These are phyloP conservation scores for Botrytis fabae DNA, from an alignment of 2,329 filamentous ascomycete species.

Conservation along the genomic window DNA sequence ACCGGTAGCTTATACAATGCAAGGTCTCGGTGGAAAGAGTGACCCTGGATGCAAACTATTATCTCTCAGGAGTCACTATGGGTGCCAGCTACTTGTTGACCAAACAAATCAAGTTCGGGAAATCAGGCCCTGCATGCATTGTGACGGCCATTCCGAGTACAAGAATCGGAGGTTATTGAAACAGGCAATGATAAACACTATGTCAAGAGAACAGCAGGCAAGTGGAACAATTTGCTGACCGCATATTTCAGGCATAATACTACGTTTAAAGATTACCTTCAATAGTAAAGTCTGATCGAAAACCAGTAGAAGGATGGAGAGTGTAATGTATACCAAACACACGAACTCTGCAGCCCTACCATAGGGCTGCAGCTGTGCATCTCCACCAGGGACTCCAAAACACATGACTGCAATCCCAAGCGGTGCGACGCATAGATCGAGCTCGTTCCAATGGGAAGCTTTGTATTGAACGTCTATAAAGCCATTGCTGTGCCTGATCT, in stretches of 20 bases:
- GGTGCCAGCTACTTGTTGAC: background rate
- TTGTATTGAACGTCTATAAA: background rate
- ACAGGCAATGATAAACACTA: background rate
- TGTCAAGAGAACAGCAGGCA: background rate
- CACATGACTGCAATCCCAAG: slow-evolving; percentile 4
- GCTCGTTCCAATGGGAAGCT: background rate
- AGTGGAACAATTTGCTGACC: background rate
- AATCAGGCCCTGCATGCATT: background rate
- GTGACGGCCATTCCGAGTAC: background rate
- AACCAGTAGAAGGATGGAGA: background rate
- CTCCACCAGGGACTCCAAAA: background rate
- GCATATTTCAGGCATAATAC: slow-evolving; percentile 1
- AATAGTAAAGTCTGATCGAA: background rate
- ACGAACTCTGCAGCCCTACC: slow-evolving; percentile 8
- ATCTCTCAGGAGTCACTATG: background rate
- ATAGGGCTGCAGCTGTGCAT: slow-evolving; percentile 20
- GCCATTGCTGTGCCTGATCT: slow-evolving; percentile 4
- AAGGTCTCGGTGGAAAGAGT: background rate
- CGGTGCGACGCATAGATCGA: background rate
- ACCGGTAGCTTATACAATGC: background rate
- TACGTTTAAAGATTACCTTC: background rate
- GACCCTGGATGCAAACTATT: background rate
- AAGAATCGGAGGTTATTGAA: background rate
- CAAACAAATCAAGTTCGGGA: background rate
- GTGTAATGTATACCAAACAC: background rate